Percentiles rank a stretch among this genome's conserved stretches.
phyloP scores from a whole-genome alignment of 495 filamentous ascomycete genomes.

The Aspergillus leporis region DNA sequence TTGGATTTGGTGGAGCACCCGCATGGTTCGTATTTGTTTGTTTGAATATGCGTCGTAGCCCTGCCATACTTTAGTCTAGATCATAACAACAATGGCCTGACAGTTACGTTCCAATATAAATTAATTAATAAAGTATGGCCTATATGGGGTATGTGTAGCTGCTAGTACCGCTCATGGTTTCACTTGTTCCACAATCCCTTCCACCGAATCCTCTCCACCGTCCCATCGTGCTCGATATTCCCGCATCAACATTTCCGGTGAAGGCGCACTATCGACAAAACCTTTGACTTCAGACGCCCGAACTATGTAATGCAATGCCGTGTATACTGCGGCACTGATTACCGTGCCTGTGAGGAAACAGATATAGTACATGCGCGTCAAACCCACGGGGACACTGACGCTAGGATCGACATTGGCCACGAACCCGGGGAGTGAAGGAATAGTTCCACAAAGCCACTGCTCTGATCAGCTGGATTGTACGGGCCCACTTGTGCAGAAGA shows the following conservation, averaged over 20 bases:
- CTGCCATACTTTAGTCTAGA: too few species aligned
- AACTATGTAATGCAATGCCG: slow-evolving; percentile 22
- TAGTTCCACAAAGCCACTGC: slow-evolving; percentile 28
- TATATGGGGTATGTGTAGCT: not conserved
- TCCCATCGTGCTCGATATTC: slow-evolving; percentile 25
- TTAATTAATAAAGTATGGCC: not conserved
- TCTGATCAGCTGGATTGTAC: not conserved
- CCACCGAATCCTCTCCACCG: not conserved
- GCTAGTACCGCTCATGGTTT: not conserved
- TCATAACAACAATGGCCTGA: not conserved
- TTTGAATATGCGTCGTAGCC: too few species aligned
- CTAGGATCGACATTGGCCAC: slow-evolving; percentile 21
- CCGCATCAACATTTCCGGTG: slow-evolving; percentile 18
- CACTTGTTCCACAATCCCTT: not conserved
- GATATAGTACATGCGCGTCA: slow-evolving; percentile 29
- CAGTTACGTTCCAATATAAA: not conserved
- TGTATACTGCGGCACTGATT: slow-evolving; percentile 24
- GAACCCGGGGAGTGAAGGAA: slow-evolving; percentile 29
- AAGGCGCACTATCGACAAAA: slow-evolving; percentile 23
- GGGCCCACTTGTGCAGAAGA: not conserved
- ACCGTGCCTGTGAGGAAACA: slow-evolving; percentile 25
- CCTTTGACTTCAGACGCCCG: slow-evolving; percentile 12
- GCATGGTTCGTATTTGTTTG: too few species aligned
- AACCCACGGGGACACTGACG: slow-evolving; percentile 22
- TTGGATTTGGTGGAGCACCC: too few species aligned